Evolutionary conservation across 2,329 filamentous ascomycete species (phyloP).

Genomic region (Amauroascus verrucosus): DNA sequence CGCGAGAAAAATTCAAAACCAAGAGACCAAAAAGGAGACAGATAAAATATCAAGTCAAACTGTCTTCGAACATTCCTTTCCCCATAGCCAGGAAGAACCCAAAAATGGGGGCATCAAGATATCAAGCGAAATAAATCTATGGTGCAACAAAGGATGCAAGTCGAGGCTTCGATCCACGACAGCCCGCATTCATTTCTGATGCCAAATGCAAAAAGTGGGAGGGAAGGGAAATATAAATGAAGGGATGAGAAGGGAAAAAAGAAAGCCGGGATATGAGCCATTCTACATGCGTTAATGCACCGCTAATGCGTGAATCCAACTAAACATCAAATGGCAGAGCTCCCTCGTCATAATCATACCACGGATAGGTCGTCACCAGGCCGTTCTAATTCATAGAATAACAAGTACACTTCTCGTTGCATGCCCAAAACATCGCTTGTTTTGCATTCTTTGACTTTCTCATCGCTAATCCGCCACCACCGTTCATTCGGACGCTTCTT

Average conservation of each 20-base stretch:
- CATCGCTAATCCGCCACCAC: slow-evolving; percentile 98
- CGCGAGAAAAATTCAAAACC: not conserved
- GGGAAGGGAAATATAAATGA: not conserved
- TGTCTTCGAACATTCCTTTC: not conserved
- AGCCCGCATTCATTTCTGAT: not conserved
- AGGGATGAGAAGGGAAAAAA: not conserved
- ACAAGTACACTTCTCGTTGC: slow-evolving; percentile 89
- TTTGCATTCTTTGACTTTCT: slow-evolving; percentile 90
- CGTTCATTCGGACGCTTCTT: slow-evolving; percentile 57
- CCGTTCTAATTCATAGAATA: slow-evolving; percentile 85
- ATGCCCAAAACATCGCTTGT: slow-evolving; percentile 82
- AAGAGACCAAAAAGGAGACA: not conserved
- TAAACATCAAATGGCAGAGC: not conserved
- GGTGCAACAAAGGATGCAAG: not conserved
- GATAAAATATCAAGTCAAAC: not conserved
- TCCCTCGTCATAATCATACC: not conserved
- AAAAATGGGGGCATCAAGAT: too few species aligned
- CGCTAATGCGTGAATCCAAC: not conserved
- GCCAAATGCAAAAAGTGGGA: not conserved
- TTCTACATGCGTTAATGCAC: not conserved
- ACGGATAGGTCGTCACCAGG: slow-evolving; percentile 22
- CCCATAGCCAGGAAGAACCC: not conserved
- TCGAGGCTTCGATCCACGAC: not conserved
- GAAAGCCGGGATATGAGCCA: not conserved
- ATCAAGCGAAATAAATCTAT: not conserved